phyloP scores from a whole-genome alignment of 129 eudicot genomes.

The Mikania micrantha region DNA sequence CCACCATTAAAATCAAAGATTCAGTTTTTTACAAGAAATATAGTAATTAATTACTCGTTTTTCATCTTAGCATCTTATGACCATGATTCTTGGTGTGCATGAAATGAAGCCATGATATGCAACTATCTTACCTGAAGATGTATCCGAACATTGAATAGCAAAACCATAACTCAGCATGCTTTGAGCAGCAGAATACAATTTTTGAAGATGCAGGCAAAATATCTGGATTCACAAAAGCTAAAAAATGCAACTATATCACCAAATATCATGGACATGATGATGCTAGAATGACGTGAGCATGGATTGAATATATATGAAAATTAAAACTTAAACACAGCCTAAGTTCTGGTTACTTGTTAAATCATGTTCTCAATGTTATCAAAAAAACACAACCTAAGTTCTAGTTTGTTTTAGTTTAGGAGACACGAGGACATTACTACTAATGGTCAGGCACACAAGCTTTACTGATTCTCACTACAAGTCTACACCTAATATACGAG shows the following conservation, averaged over 20 bases:
- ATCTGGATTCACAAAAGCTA: background rate
- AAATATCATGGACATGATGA: slow-evolving; percentile 24
- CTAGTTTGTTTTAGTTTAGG: background rate
- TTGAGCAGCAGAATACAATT: background rate
- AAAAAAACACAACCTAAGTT: background rate
- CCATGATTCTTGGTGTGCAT: slow-evolving; percentile 20
- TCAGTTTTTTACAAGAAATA: background rate
- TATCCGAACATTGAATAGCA: background rate
- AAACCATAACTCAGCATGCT: background rate
- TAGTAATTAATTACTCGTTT: background rate
- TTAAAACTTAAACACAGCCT: background rate
- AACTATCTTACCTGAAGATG: slow-evolving; percentile 20
- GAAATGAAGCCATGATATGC: background rate
- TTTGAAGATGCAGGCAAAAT: background rate
- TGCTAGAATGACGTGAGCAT: slow-evolving; percentile 12
- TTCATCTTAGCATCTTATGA: slow-evolving; percentile 19
- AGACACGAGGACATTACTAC: slow-evolving; percentile 28
- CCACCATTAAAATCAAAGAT: background rate
- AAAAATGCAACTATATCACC: background rate
- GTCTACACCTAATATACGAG: slow-evolving; percentile 17
- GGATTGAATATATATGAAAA: background rate
- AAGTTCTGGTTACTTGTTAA: background rate
- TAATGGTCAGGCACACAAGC: slow-evolving; percentile 25
- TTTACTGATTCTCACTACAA: slow-evolving; percentile 22
- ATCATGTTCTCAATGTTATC: slow-evolving; percentile 16